Evolutionary conservation across 768 basidiomycete genomes (phyloP).

Genomic region (Leccinum variicolor): DNA sequence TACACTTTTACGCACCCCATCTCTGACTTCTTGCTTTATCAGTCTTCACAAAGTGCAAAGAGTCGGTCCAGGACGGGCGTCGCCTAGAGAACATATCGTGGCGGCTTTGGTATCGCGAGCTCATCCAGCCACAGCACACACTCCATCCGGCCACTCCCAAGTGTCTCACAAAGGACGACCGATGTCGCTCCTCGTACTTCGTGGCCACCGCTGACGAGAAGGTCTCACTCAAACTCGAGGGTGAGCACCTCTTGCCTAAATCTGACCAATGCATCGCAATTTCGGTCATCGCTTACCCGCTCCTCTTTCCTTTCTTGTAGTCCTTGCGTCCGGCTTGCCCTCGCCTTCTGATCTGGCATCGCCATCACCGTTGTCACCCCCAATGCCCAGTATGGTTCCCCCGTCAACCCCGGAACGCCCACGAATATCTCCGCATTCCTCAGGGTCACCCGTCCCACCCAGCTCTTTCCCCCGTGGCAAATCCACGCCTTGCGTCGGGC

Average conservation of each 20-base stretch:
- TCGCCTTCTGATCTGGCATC: constrained; percentile 30
- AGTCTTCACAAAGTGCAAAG: constrained; percentile 87
- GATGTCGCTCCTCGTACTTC: constrained; percentile 26
- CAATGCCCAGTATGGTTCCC: constrained; percentile 12
- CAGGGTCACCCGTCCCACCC: constrained; percentile 11
- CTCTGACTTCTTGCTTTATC: constrained; percentile 10
- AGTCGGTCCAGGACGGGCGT: constrained; percentile 72
- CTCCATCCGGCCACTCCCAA: constrained; percentile 30
- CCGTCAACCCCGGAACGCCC: constrained; percentile 30
- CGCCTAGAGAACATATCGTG: constrained; percentile 86
- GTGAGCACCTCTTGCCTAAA: constrained; percentile 17
- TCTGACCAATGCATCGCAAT: constrained; percentile 10
- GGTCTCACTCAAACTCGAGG: constrained; percentile 7
- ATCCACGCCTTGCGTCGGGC: constrained; percentile 35
- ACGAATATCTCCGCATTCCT: constrained; percentile 21
- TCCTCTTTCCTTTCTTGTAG: constrained; percentile 21
- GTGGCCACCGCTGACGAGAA: constrained; percentile 18
- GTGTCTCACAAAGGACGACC: constrained; percentile 17
- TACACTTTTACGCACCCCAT: not conserved
- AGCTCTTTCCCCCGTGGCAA: constrained; percentile 18
- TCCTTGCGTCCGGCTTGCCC: constrained; percentile 20
- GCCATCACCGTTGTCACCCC: constrained; percentile 27
- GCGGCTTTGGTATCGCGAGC: constrained; percentile 76
- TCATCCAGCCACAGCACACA: constrained; percentile 36
- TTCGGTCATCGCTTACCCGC: constrained; percentile 9